Base-by-base conservation (phyloP, 257 asterid species). In the Solanum bukasovii region DNA sequence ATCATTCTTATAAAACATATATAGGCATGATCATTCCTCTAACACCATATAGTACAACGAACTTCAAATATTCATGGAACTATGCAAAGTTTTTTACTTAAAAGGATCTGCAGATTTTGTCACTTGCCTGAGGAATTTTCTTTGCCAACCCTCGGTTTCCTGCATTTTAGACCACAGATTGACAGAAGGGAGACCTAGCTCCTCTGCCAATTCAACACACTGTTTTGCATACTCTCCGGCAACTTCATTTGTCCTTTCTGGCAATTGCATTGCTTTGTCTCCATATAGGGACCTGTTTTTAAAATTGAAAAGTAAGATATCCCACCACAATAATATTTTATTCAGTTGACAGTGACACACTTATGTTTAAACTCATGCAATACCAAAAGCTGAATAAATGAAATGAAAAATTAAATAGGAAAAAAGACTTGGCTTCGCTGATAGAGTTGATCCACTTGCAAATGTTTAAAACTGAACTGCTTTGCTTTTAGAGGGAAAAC, bases 141-240 rank as follows among this genome's bases (percentile, higher is more conserved):
- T 92, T 93, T 94, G 94, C 99, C 99, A 96, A 68, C 94, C 94
- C 16, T 88, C 91, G 9, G 93, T 91, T 92, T 97, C 95, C 91
- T 97, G 98, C 98, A 97, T 96, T 90, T 93, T 95, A 88, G 98
- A 93, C 99, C 99, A 97, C 21, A 97, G 90, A 91, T 95, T 89
- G 89, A 97, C 34, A 5, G 94, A 96, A 86, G 98, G 98, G 72
- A 95, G 92, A 89, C 93, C 94, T 25, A 96, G 93, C 86, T 97
- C 98, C 88, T 86, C 79, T 88, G 98, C 98, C 89, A 97, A 87
- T 83, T 89, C 90, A 83, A 93, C 91, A 74, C 99, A 97, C 84
- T 92, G 90, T 87, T 92, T 92, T 0, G 98, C 98, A 87, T 97
- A 97, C 74, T 52, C 89, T 87, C 96, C 95, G 7, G 96, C 20